Evolutionary conservation across 192 early-diverging fungal species (phyloP), one percentile per base, ranked within the genome.

Genomic region (Pilobolus umbonatus): DNA sequence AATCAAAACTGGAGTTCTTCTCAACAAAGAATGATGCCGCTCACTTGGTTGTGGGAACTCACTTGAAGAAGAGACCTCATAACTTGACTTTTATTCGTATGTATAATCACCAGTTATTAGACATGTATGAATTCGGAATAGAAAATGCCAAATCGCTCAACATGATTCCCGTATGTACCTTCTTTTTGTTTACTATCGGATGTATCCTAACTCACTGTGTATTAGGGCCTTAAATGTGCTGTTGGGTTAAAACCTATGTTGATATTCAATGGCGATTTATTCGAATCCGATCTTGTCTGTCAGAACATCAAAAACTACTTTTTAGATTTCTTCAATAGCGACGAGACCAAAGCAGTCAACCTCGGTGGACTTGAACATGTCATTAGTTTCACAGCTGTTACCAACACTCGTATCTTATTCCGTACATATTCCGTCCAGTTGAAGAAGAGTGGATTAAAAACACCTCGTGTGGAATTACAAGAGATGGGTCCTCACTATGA

Each of bases 11-110:
- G 25, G 90, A 99, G 75, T 96, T 97, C 56, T 91, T 97, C 57
- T 85, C 89, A n/a, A 82, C 85, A 67, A 99, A 97, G 76, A 98
- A 98, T 71, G 95, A 99, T 76, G 78, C 89, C 53, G 88, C 93
- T 1, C 77, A 98, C 21, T 87, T 98, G 60, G 85, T 94, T 36
- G 72, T 98, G 22, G 95, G 90, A 46, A 86, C 82, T 35, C 95
- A 98, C 73, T 88, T 85, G 57, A 99, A 99, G 75, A 99, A 99
- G 74, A 79, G 95, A 55, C 95, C 97, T 19, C 85, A 98, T 68
- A 96, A 95, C 71, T 73, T 99, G 57, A 82, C 87, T 2, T 84
- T 99, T 57, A 85, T 86, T 8, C 84, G 97, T 25, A 94, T 85
- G 75, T 99, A 95, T 77, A 87, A 99, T 67, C 80, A 93, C 72